Evolutionary conservation across 2,329 filamentous ascomycete genomes (phyloP).

Genomic region (Thielaviopsis populi): DNA sequence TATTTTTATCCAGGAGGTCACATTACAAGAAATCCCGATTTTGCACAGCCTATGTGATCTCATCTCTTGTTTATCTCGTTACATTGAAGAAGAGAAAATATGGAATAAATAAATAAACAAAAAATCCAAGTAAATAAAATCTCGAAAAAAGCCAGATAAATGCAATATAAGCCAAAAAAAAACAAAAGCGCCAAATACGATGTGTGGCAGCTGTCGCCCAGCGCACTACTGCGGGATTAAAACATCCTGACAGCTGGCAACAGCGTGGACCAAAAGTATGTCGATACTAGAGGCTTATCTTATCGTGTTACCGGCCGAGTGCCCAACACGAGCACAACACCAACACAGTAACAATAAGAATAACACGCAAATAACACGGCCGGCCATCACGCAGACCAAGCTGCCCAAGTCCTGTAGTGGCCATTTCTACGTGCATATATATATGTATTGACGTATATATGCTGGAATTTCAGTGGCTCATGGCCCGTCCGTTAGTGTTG

Average conservation of each 20-base stretch:
- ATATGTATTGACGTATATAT: too few species aligned
- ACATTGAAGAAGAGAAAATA: background rate
- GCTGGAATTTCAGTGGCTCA: background rate
- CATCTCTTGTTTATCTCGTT: background rate
- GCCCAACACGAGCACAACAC: too few species aligned
- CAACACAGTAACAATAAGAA: too few species aligned
- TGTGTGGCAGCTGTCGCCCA: background rate
- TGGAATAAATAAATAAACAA: background rate
- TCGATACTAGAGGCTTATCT: background rate
- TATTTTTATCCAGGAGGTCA: background rate
- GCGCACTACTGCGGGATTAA: background rate
- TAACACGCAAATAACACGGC: too few species aligned
- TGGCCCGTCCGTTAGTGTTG: background rate
- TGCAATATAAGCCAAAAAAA: background rate
- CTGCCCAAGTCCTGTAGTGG: background rate
- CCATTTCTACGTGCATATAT: background rate
- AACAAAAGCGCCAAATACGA: background rate
- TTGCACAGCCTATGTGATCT: slow-evolving; percentile 2
- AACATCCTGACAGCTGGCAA: background rate
- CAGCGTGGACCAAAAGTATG: background rate
- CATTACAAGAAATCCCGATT: background rate
- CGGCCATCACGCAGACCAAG: too few species aligned
- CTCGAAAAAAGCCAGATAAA: background rate
- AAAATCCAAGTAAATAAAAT: background rate
- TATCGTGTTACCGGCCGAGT: background rate